Percentiles rank a stretch among this genome's conserved stretches.
Evolutionary conservation across 2,329 filamentous ascomycete genomes (phyloP).

Genomic region (Incumbomyces delicatus): DNA sequence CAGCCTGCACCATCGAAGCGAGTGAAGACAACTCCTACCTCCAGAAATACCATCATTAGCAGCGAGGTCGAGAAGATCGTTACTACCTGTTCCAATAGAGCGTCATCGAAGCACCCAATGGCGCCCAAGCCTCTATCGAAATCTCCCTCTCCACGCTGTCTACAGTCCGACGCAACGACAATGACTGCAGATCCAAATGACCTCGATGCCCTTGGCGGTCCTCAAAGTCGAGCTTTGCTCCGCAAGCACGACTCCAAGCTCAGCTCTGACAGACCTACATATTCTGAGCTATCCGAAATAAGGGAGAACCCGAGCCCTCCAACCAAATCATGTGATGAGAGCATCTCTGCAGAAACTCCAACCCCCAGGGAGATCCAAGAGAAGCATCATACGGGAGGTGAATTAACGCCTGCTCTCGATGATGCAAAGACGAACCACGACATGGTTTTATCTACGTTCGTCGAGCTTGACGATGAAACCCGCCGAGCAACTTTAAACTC

Average conservation of each 20-base stretch:
- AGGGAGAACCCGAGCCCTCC: background rate
- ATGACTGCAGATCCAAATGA: background rate
- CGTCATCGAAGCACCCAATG: background rate
- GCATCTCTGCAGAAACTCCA: background rate
- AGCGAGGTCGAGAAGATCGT: background rate
- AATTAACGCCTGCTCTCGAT: too few relatives aligned
- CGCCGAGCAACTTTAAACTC: background rate
- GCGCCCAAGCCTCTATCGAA: background rate
- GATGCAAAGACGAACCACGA: background rate
- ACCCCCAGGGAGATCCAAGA: too few relatives aligned
- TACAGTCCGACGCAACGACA: conserved; percentile 1
- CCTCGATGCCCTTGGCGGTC: background rate
- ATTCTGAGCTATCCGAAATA: background rate
- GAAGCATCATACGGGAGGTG: too few relatives aligned
- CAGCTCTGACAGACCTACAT: background rate
- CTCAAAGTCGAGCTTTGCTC: background rate
- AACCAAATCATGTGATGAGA: background rate
- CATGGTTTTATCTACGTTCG: background rate
- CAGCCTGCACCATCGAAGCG: too few relatives aligned
- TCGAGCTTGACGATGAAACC: background rate
- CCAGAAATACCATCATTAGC: background rate
- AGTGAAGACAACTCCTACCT: too few relatives aligned
- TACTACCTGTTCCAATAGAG: background rate
- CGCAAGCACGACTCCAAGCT: background rate
- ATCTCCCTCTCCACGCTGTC: background rate